Base-by-base conservation (phyloP, 257 asterid genomes). In the Fraxinus cuspidata region DNA sequence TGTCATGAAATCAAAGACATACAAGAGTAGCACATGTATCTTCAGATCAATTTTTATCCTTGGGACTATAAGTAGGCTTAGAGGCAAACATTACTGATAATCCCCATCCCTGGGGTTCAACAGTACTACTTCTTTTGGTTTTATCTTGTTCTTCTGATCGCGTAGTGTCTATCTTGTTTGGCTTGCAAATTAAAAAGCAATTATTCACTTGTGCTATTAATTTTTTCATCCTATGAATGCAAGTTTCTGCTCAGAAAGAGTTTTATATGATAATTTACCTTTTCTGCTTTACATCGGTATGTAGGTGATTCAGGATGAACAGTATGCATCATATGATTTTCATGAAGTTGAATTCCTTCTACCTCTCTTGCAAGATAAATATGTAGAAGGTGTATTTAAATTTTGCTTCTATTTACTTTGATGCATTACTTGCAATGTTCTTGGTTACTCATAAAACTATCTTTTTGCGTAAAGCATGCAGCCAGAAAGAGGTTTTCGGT, bases 261-360 rank as follows among this genome's bases (percentile, higher is more conserved):
- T 78, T 78, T 60, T 74, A 72, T 67, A 28, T 72, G 65, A 58
- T 21, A 34, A 63, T 29, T 18, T 28, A 77, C 74, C 51, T 53
- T 67, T 31, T 74, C 74, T 79, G 38, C 77, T 70, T 69, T 65
- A 28, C 15, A 29, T 56, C 80, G 79, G 78, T 77, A 44, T 78
- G 21, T 80, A 95, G 99, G 89, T 85, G 84, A 79, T 81, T 15
- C 91, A 85, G 83, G 96, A 91, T 83, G 97, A 91, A 67, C 90
- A 79, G 74, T 79, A 78, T 81, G 85, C 79, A 70, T 83, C 88
- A 31, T 94, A 83, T 73, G 90, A 83, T 74, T 83, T 89, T 77
- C 96, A 91, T 78, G 92, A 90, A 74, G 97, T 95, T 81, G 97
- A 96, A 76, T 89, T 93, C 87, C 98, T 96, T 79, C 86, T 92